These are phyloP conservation scores for Pseudogymnoascus sp. DNA, from an alignment of 2,329 filamentous ascomycete species.

Conservation along the genomic window DNA sequence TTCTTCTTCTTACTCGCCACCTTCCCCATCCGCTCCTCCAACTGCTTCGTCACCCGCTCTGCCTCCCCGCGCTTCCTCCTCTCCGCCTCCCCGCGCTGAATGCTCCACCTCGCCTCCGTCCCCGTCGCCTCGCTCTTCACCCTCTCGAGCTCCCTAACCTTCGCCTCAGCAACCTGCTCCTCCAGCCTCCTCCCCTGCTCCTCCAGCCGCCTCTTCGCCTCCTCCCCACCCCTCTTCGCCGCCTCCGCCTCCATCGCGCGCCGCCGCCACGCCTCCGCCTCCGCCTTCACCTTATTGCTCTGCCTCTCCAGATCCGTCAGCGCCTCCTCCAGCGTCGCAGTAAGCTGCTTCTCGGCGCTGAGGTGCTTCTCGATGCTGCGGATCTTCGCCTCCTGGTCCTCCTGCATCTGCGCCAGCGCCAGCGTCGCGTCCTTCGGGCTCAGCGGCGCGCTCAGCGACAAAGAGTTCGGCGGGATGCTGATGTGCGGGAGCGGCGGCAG, in stretches of 20 bases:
- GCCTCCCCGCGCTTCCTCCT: conserved; percentile 84
- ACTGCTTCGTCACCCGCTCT: conserved; percentile 76
- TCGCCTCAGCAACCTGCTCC: conserved; percentile 18
- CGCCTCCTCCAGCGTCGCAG: conserved; percentile 88
- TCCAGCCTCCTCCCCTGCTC: conserved; percentile 39
- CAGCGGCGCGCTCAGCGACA: conserved; percentile 29
- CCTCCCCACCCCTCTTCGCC: conserved; percentile 47
- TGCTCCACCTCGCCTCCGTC: conserved; percentile 49
- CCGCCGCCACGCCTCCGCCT: conserved; percentile 85
- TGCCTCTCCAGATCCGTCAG: conserved; percentile 88
- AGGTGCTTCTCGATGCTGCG: conserved; percentile 95
- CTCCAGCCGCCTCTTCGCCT: conserved; percentile 38
- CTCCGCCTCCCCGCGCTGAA: conserved; percentile 94
- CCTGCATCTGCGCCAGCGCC: conserved; percentile 67
- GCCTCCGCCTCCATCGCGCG: conserved; percentile 68
- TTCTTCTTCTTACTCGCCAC: conserved; percentile 89
- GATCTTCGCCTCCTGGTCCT: conserved; percentile 92
- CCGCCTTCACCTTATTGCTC: conserved; percentile 82
- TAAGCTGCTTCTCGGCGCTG: conserved; percentile 91
- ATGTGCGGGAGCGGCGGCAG: conserved; percentile 75
- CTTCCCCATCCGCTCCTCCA: conserved; percentile 91
- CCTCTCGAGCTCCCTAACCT: conserved; percentile 43
- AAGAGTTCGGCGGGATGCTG: conserved; percentile 37
- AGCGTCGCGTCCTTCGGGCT: conserved; percentile 27
- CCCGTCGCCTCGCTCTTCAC: conserved; percentile 31